phyloP scores from a whole-genome alignment of 2,329 filamentous ascomycete species.

The Chaetomium globosum region DNA sequence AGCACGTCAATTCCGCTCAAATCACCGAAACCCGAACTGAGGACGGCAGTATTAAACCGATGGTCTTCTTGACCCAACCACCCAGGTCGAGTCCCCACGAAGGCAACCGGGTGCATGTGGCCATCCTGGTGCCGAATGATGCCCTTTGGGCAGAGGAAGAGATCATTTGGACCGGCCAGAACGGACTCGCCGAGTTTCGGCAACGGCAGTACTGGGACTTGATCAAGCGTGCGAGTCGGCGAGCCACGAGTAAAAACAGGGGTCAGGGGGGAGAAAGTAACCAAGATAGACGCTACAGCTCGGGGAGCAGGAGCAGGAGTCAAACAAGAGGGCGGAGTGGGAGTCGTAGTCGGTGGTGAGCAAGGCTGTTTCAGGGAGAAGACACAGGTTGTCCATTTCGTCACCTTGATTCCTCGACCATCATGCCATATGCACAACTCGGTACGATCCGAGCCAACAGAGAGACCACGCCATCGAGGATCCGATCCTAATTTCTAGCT shows the following conservation, averaged over 20 bases:
- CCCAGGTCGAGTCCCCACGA: conserved; percentile 28
- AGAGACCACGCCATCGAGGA: not conserved
- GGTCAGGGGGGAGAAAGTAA: conserved; percentile 9
- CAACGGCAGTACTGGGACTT: conserved; percentile 31
- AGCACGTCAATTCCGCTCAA: conserved; percentile 25
- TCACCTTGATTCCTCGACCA: not conserved
- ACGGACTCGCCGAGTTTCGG: conserved; percentile 29
- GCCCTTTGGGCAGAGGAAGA: conserved; percentile 32
- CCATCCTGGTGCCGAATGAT: conserved; percentile 31
- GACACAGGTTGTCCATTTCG: not conserved
- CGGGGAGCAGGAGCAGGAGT: not conserved
- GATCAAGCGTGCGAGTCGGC: conserved; percentile 22
- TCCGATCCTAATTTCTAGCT: too few relatives aligned
- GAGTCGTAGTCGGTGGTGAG: not conserved
- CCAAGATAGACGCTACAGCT: not conserved
- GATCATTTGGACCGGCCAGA: conserved; percentile 31
- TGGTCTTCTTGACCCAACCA: conserved; percentile 22
- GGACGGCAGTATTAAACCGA: conserved; percentile 12
- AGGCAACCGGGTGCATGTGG: conserved; percentile 32
- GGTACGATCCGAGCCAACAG: too few relatives aligned
- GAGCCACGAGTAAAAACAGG: conserved; percentile 4
- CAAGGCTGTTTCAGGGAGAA: not conserved
- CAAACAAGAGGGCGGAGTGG: not conserved
- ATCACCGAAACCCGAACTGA: conserved; percentile 11
- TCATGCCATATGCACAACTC: not conserved